Evolutionary conservation across 345 rosid genomes (phyloP), one percentile per base, ranked within the genome.

Genomic region (Microcos paniculata): DNA sequence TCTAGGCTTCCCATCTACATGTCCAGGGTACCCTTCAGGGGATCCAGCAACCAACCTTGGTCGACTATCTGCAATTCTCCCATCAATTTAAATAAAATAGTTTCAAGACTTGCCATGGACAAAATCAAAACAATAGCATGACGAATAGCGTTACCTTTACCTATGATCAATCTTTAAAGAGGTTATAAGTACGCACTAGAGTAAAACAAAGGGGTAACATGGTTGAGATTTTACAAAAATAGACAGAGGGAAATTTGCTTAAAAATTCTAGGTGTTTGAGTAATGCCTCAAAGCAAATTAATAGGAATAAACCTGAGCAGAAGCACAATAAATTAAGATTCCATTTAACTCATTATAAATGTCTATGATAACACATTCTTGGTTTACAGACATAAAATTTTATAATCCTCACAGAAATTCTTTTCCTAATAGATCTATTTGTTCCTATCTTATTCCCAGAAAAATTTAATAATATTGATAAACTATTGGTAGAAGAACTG

Each of bases 11-110:
- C 99, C 99, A 78, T 96, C 99, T 7, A 96, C 90, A 84, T 93
- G 96, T 49, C 99, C 98, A 38, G 91, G 67, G 79, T 88, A 81
- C 77, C 99, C 99, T 35, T 90, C 92, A 28, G 91, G 83, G 1
- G 98, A 96, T 77, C 99, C 99, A 73, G 96, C 90, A 79, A 96
- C 82, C 59, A 96, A 83, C 88, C 87, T 92, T 7, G 98, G 97
- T 79, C 96, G 86, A 82, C 92, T 88, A 79, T 84, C 90, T 88
- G 86, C 79, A 78, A 33, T 75, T 48, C 62, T 62, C 48, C 65
- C 77, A 73, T 53, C 38, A 53, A 78, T 74, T 61, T 23, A 24
- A 48, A 19, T 46, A 16, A 48, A 48, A 24, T 24, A 21, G 33
- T 38, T 28, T 11, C 10, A 59, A 57, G 3, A 42, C 2, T 43